phyloP scores from a whole-genome alignment of 2,329 filamentous ascomycete species.

The Venturia effusa region DNA sequence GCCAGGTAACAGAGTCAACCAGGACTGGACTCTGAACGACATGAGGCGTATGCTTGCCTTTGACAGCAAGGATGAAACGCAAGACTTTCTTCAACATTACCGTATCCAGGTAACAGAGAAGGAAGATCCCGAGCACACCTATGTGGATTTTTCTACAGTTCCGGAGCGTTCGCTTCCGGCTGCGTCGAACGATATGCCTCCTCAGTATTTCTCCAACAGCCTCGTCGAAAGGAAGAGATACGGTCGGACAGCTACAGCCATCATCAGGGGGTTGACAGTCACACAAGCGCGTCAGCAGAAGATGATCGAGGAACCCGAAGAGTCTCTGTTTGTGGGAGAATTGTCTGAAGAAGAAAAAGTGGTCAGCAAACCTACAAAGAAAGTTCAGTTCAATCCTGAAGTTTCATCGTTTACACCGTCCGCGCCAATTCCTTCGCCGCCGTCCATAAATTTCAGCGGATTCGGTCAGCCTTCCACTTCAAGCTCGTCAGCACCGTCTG shows the following conservation, averaged over 20 bases:
- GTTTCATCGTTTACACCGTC: background rate
- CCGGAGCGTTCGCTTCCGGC: constrained; percentile 21
- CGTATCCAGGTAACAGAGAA: constrained; percentile 39
- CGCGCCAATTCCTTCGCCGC: background rate
- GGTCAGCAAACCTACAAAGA: constrained; percentile 12
- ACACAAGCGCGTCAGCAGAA: constrained; percentile 38
- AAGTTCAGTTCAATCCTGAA: background rate
- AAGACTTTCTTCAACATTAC: constrained; percentile 38
- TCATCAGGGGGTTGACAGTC: constrained; percentile 47
- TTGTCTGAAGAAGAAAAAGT: constrained; percentile 23
- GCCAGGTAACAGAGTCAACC: constrained; percentile 38
- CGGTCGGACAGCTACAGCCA: constrained; percentile 42
- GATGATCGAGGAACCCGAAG: constrained; percentile 34
- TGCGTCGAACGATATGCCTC: constrained; percentile 22
- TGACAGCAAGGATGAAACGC: constrained; percentile 43
- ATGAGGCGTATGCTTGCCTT: constrained; percentile 43
- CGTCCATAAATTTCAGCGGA: constrained; percentile 9
- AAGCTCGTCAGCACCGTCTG: background rate
- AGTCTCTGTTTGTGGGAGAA: constrained; percentile 20
- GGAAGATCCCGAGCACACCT: constrained; percentile 32
- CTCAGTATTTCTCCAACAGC: constrained; percentile 41
- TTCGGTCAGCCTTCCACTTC: background rate
- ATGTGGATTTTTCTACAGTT: constrained; percentile 43
- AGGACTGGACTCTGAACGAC: constrained; percentile 45
- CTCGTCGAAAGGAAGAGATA: constrained; percentile 49